Evolutionary conservation across 1,284 basidiomycete genomes (phyloP).

Genomic region (Xerocomus cyaneibrunnescens): DNA sequence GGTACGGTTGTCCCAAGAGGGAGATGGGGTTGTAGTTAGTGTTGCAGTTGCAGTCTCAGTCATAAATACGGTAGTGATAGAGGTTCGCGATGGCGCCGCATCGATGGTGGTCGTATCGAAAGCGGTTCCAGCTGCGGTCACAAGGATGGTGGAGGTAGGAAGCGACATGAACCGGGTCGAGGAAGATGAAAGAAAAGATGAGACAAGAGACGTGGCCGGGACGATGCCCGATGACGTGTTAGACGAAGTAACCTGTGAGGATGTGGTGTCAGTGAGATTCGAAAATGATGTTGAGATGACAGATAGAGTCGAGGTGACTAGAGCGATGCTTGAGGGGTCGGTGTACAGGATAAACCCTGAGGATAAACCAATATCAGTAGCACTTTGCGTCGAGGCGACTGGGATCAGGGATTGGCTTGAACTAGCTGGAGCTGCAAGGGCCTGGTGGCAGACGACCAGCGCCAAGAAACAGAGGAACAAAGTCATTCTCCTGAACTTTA

Average conservation of each 20-base stretch:
- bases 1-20: slow-evolving; percentile 24
- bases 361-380: background rate
- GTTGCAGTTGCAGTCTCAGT: slow-evolving; percentile 23
- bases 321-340: background rate
- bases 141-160: background rate
- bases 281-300: background rate
- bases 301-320: background rate
- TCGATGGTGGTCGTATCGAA: slow-evolving; percentile 10
- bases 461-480: slow-evolving; percentile 13
- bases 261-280: background rate
- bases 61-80: slow-evolving; percentile 26
- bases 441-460: slow-evolving; percentile 18
- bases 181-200: background rate
- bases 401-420: background rate
- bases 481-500: slow-evolving; percentile 11
- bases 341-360: background rate
- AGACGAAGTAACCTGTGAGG: background rate
- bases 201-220: background rate
- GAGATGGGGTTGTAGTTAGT: slow-evolving; percentile 9
- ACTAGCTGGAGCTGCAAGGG: slow-evolving; percentile 12
- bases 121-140: slow-evolving; percentile 7
- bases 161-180: background rate
- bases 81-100: slow-evolving; percentile 6
- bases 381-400: background rate
- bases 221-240: background rate